phyloP scores from a whole-genome alignment of 768 basidiomycete species.

The Amanita muscaria region DNA sequence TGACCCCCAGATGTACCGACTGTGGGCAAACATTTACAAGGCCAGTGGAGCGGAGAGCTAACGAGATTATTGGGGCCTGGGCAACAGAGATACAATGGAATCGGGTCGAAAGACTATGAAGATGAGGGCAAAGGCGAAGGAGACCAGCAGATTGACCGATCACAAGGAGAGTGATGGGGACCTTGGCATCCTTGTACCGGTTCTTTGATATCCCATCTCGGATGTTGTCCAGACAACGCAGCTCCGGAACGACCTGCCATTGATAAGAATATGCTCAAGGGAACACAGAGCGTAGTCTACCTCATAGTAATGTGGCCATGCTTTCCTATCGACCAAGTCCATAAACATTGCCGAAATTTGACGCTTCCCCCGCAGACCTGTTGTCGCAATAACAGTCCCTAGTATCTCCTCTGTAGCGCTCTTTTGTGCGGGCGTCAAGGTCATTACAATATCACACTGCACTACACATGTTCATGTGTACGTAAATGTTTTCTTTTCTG shows the following conservation, averaged over 20 bases:
- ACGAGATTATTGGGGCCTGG: too few species aligned
- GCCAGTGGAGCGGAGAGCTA: too few species aligned
- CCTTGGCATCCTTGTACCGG: conserved; percentile 68
- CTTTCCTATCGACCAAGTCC: conserved; percentile 61
- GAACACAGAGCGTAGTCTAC: conserved; percentile 27
- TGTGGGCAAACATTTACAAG: too few species aligned
- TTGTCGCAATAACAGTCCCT: conserved; percentile 33
- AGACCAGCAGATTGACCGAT: too few species aligned
- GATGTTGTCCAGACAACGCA: conserved; percentile 73
- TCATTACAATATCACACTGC: too few species aligned
- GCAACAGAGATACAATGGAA: too few species aligned
- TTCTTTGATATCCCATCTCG: conserved; percentile 60
- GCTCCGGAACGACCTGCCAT: conserved; percentile 72
- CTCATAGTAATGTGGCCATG: conserved; percentile 84
- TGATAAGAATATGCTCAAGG: conserved; percentile 4
- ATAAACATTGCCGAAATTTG: conserved; percentile 65
- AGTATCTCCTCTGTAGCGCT: conserved; percentile 54
- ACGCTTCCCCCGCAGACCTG: conserved; percentile 49
- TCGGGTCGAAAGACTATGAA: too few species aligned
- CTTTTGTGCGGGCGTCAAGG: conserved; percentile 47
- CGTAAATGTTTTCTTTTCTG: too few species aligned
- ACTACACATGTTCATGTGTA: too few species aligned
- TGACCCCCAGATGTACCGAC: too few species aligned
- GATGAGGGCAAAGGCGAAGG: too few species aligned
- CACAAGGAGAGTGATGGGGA: too few species aligned